These are phyloP conservation scores for Saccharum spontaneum DNA, from an alignment of 176 grass and related monocot species.

Conservation along the genomic window DNA sequence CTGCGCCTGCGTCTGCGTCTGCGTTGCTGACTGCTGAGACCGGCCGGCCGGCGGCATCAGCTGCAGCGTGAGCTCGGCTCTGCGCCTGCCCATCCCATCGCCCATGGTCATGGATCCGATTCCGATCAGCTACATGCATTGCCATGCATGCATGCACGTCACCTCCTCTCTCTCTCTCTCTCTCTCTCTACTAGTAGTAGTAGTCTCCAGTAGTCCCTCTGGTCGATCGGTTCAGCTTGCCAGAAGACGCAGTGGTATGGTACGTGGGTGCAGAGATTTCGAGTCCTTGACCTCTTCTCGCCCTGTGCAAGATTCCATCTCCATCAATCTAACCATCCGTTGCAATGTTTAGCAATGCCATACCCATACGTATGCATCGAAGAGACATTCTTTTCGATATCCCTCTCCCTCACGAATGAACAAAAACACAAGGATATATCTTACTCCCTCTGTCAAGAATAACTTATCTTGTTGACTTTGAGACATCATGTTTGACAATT, in stretches of 20 bases:
- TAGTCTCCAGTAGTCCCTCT: neutral
- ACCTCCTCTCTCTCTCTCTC: neutral
- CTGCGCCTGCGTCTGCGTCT: neutral
- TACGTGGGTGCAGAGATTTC: slow-evolving; percentile 38
- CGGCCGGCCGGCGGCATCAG: neutral
- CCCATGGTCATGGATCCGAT: neutral
- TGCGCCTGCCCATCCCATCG: neutral
- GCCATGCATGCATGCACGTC: neutral
- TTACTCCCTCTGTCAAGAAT: too few relatives aligned
- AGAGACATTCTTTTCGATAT: slow-evolving; percentile 40
- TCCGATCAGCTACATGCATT: neutral
- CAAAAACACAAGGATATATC: neutral
- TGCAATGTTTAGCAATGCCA: neutral
- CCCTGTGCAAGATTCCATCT: slow-evolving; percentile 49
- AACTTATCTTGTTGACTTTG: too few relatives aligned
- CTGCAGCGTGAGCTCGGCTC: neutral
- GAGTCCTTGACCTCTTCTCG: slow-evolving; percentile 40
- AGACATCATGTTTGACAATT: too few relatives aligned
- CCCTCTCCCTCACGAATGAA: neutral
- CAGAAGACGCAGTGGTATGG: neutral
- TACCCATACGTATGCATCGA: neutral
- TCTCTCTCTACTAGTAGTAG: neutral
- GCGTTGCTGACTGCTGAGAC: neutral
- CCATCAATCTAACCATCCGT: neutral
- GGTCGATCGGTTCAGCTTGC: neutral